These are phyloP conservation scores for Phyllostachys edulis DNA, from an alignment of 176 grass and related monocot species.

Conservation along the genomic window DNA sequence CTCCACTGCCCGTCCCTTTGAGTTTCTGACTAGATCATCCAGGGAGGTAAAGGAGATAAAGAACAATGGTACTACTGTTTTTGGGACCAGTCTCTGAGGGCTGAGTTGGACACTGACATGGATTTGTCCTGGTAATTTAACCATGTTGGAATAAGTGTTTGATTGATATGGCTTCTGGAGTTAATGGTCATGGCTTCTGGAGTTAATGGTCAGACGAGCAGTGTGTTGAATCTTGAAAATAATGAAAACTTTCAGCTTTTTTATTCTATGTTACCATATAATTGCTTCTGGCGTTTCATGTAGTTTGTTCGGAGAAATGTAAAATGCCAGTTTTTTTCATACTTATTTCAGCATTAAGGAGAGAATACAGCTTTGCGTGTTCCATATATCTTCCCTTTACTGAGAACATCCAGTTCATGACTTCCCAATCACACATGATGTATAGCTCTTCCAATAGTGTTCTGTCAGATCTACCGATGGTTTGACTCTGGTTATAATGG, in stretches of 20 bases:
- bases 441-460: background rate
- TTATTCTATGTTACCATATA: background rate
- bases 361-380: background rate
- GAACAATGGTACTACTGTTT: conserved; percentile 13
- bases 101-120: conserved; percentile 30
- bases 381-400: background rate
- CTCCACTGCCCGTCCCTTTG: conserved; percentile 24
- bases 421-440: conserved; percentile 1
- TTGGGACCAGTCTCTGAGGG: conserved; percentile 1
- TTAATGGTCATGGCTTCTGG: background rate
- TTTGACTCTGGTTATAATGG: background rate
- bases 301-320: background rate
- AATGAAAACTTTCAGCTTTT: background rate
- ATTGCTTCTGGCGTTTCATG: background rate
- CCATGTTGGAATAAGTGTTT: background rate
- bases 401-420: background rate
- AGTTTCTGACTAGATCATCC: conserved; percentile 29
- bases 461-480: background rate
- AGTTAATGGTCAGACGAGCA: background rate
- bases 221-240: background rate
- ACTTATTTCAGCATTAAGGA: background rate
- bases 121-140: conserved; percentile 20
- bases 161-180: background rate
- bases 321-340: background rate
- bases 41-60: background rate